Conservation (phyloP, 768 basidiomycete species). For the Basidioascus undulatus region DNA sequence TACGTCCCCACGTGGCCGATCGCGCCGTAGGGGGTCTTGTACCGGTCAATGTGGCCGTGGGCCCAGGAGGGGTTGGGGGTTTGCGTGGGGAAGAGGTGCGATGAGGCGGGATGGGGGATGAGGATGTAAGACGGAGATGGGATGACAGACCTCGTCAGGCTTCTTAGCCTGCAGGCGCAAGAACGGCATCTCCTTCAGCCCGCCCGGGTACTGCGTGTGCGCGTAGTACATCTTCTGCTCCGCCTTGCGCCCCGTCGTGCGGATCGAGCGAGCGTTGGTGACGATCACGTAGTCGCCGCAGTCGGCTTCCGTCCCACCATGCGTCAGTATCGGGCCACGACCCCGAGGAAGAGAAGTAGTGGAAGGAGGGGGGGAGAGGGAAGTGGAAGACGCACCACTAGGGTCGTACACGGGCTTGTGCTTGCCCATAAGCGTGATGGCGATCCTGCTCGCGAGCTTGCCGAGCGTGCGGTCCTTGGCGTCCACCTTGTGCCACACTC, state of each 20-base stretch:
- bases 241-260: slow-evolving; percentile 70
- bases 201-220: slow-evolving; percentile 81
- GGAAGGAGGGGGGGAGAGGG: neutral
- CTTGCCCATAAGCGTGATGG: slow-evolving; percentile 92
- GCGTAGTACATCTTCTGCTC: slow-evolving; percentile 68
- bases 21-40: too few species aligned
- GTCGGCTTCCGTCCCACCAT: slow-evolving; percentile 44
- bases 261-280: slow-evolving; percentile 59
- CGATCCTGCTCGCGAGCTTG: slow-evolving; percentile 80
- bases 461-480: slow-evolving; percentile 77
- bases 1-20: too few species aligned
- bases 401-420: slow-evolving; percentile 96
- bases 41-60: too few species aligned
- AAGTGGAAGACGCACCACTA: slow-evolving; percentile 30
- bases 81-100: neutral
- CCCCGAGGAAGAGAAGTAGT: neutral
- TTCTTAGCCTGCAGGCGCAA: slow-evolving; percentile 56
- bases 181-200: slow-evolving; percentile 74
- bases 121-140: neutral
- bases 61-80: too few species aligned
- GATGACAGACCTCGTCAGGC: slow-evolving; percentile 55
- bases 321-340: neutral
- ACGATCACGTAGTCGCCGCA: slow-evolving; percentile 96
- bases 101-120: neutral
- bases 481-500: slow-evolving; percentile 88